A percentile compares a stretch with the other conserved stretches of the same genome.
Conservation (phyloP, 768 basidiomycete species). For the Suillus ampliporus region DNA sequence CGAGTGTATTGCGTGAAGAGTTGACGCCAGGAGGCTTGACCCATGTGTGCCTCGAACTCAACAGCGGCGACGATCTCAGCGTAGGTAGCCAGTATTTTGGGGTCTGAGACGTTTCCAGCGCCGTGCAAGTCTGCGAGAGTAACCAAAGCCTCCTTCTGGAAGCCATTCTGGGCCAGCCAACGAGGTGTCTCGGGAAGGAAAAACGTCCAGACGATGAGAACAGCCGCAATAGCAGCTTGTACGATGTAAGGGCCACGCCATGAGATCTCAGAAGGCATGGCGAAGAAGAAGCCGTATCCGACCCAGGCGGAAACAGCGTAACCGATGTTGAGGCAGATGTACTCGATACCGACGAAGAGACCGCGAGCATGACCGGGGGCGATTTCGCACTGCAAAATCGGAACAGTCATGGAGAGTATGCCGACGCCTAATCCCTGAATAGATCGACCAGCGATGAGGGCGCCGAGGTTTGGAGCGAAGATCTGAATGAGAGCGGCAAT, state of each 20-base stretch:
- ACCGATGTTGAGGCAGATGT: slow-evolving; percentile 55
- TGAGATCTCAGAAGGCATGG: slow-evolving; percentile 49
- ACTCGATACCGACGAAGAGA: slow-evolving; percentile 58
- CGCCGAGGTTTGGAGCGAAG: slow-evolving; percentile 49
- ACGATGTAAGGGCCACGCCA: slow-evolving; percentile 64
- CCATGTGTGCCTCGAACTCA: slow-evolving; percentile 45
- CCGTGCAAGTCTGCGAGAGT: slow-evolving; percentile 65
- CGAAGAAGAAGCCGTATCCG: slow-evolving; percentile 55
- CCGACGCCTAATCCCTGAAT: slow-evolving; percentile 56
- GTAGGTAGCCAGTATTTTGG: slow-evolving; percentile 50
- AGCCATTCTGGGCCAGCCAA: slow-evolving; percentile 61
- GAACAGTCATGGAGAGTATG: slow-evolving; percentile 57
- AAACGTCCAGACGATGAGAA: slow-evolving; percentile 54
- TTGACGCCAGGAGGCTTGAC: slow-evolving; percentile 51
- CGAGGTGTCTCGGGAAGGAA: slow-evolving; percentile 58
- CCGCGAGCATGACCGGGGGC: slow-evolving; percentile 54
- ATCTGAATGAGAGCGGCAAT: slow-evolving; percentile 56
- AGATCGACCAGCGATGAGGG: slow-evolving; percentile 48
- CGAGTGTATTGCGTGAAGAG: slow-evolving; percentile 56
- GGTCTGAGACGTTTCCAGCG: slow-evolving; percentile 49
- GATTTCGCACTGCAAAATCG: slow-evolving; percentile 54
- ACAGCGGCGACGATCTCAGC: slow-evolving; percentile 47
- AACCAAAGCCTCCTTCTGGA: slow-evolving; percentile 52
- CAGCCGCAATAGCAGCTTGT: slow-evolving; percentile 53
- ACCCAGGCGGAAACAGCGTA: slow-evolving; percentile 57